Conservation (phyloP, 2,329 filamentous ascomycete genomes). For the Mariannaea sp. region DNA sequence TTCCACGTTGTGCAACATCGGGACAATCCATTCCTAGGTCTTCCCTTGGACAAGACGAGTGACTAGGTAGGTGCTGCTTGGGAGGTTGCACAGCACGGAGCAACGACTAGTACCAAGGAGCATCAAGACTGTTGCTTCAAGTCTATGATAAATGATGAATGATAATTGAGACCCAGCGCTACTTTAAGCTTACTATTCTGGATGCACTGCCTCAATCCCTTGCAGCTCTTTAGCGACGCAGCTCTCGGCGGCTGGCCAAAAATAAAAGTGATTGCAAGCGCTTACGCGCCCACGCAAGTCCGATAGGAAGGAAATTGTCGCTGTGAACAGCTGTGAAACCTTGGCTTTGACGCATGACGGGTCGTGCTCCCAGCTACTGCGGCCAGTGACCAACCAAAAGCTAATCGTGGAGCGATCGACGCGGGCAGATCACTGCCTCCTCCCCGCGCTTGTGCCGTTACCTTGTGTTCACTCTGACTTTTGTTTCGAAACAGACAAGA, state of each 20-base stretch:
- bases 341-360: not conserved
- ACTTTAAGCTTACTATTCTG: not conserved
- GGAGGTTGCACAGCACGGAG: too few species aligned
- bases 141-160: too few species aligned
- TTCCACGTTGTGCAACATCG: too few species aligned
- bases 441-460: slow-evolving; percentile 9
- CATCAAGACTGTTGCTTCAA: too few species aligned
- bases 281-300: not conserved
- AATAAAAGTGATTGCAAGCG: slow-evolving; percentile 2
- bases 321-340: slow-evolving; percentile 1
- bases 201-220: slow-evolving; percentile 3
- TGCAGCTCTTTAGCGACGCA: slow-evolving; percentile 2
- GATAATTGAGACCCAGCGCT: not conserved
- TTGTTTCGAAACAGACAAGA: slow-evolving; percentile 9
- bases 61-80: too few species aligned
- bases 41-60: too few species aligned
- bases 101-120: too few species aligned
- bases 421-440: slow-evolving; percentile 1
- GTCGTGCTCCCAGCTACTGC: not conserved
- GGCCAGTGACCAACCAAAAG: slow-evolving; percentile 5
- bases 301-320: not conserved
- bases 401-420: not conserved
- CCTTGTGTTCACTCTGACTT: slow-evolving; percentile 3
- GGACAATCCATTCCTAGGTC: too few species aligned
- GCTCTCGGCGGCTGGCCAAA: slow-evolving; percentile 4